These are phyloP conservation scores for Lachnellula occidentalis DNA, from an alignment of 2,329 filamentous ascomycete genomes.

Conservation along the genomic window DNA sequence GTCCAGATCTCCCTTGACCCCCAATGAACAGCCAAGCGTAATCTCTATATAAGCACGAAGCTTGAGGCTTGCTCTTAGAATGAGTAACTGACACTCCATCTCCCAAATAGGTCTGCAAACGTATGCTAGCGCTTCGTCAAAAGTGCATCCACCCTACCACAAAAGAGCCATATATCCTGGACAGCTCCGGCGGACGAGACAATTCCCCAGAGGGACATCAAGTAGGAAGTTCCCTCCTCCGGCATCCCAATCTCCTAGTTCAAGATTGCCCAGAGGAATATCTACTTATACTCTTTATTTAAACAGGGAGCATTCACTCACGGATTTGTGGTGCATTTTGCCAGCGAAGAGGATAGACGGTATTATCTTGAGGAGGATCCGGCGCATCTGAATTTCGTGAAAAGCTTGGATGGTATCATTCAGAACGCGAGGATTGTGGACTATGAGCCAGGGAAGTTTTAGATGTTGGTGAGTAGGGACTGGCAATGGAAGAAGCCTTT, in stretches of 20 bases:
- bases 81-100: neutral
- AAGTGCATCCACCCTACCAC: conserved; percentile 55
- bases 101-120: conserved; percentile 43
- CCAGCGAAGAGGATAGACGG: conserved; percentile 55
- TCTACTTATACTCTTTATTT: conserved; percentile 1
- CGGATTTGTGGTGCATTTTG: conserved; percentile 64
- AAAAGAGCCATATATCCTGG: conserved; percentile 54
- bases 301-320: conserved; percentile 58
- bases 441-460: conserved; percentile 50
- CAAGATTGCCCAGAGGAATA: neutral
- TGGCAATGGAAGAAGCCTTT: neutral
- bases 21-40: neutral
- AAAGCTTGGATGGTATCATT: conserved; percentile 42
- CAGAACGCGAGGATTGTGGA: conserved; percentile 54
- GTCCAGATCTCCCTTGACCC: neutral
- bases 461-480: neutral
- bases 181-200: conserved; percentile 53
- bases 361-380: conserved; percentile 65
- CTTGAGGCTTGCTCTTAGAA: neutral
- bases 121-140: conserved; percentile 52
- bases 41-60: too few relatives aligned
- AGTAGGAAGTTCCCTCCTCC: conserved; percentile 36
- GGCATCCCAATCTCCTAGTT: neutral
- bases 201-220: conserved; percentile 56
- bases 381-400: conserved; percentile 55